These are phyloP conservation scores for Carex pumila DNA, from an alignment of 176 grass and related monocot genomes.

Conservation along the genomic window DNA sequence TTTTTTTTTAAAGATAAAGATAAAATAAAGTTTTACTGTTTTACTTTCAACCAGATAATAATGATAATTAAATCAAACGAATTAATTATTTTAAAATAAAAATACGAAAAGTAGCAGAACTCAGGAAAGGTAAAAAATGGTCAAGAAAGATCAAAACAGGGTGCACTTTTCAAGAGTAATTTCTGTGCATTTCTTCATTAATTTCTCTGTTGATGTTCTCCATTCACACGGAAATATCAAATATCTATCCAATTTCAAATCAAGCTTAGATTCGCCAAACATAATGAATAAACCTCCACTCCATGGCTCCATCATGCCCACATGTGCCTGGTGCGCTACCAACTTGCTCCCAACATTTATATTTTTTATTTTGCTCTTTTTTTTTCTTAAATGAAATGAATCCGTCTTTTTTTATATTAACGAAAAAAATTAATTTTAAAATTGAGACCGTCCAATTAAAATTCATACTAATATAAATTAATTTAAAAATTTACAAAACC, in stretches of 20 bases:
- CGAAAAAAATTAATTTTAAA: too few relatives aligned
- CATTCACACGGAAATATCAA: background rate
- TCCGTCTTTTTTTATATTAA: too few relatives aligned
- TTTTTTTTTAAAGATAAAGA: too few relatives aligned
- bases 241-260: background rate
- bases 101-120: too few relatives aligned
- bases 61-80: too few relatives aligned
- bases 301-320: too few relatives aligned
- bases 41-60: too few relatives aligned
- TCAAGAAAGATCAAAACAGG: background rate
- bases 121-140: background rate
- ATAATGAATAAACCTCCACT: background rate
- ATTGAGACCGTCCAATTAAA: too few relatives aligned
- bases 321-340: background rate
- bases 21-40: too few relatives aligned
- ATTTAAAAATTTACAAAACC: too few relatives aligned
- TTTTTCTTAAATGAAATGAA: background rate
- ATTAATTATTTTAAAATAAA: too few relatives aligned
- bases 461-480: too few relatives aligned
- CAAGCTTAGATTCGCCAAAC: background rate
- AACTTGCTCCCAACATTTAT: background rate
- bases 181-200: background rate
- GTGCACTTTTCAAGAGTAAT: background rate
- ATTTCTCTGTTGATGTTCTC: background rate
- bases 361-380: background rate